Percentiles rank a stretch among this genome's conserved stretches.
These are phyloP conservation scores for Nepenthes gracilis DNA, from an alignment of 148 eudicot genomes.

Conservation along the genomic window DNA sequence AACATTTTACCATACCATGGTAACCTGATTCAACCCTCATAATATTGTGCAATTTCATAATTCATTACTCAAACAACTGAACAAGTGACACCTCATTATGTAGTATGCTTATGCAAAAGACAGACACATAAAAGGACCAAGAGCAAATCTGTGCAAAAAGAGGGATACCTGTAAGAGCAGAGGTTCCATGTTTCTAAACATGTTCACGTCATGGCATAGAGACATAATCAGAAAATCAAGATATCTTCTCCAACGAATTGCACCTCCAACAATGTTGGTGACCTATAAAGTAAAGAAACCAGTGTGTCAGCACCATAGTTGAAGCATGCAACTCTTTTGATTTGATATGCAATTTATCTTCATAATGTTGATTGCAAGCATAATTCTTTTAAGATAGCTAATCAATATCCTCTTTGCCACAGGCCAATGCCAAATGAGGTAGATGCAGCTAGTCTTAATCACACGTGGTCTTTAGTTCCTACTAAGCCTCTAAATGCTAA, in stretches of 20 bases:
- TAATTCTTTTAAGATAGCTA: too few relatives aligned
- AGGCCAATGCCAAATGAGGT: too few relatives aligned
- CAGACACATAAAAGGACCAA: conserved; percentile 1
- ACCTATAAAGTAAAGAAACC: conserved; percentile 34
- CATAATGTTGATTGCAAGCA: too few relatives aligned
- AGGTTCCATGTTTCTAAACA: conserved; percentile 75
- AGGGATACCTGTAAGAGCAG: conserved; percentile 72
- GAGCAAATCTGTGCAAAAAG: background rate
- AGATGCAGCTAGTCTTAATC: too few relatives aligned
- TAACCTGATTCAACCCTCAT: too few relatives aligned
- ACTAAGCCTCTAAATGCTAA: too few relatives aligned
- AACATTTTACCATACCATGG: too few relatives aligned
- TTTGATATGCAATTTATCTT: too few relatives aligned
- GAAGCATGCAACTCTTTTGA: background rate
- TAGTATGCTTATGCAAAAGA: background rate
- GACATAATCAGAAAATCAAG: conserved; percentile 81
- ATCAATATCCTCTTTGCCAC: too few relatives aligned
- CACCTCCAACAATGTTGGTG: conserved; percentile 85
- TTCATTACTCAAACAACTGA: background rate
- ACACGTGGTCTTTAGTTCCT: too few relatives aligned
- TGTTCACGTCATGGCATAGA: conserved; percentile 52
- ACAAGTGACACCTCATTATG: background rate
- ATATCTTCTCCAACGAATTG: conserved; percentile 95
- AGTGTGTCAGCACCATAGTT: background rate
- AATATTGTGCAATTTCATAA: background rate